A percentile compares a stretch with the other conserved stretches of the same genome.
Evolutionary conservation across 805 yeast genomes (phyloP).

Genomic region (Starmera dryadoides): DNA sequence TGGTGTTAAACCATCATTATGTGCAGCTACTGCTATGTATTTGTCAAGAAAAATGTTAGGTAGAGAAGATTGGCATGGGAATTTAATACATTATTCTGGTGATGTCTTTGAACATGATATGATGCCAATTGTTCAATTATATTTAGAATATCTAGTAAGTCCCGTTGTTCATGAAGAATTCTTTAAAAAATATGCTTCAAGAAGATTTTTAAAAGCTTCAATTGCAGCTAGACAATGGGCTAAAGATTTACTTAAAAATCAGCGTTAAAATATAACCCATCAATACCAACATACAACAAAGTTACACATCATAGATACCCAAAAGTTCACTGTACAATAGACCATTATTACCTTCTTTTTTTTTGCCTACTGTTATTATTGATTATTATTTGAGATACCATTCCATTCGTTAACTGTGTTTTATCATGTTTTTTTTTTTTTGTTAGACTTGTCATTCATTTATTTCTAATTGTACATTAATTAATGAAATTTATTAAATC

Average conservation of each 20-base stretch:
- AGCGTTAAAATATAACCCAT: too few relatives aligned
- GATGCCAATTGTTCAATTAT: constrained; percentile 62
- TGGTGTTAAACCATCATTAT: constrained; percentile 70
- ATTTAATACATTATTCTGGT: constrained; percentile 85
- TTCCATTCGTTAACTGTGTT: too few relatives aligned
- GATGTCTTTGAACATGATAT: constrained; percentile 74
- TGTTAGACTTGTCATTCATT: too few relatives aligned
- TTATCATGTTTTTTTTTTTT: too few relatives aligned
- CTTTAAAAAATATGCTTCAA: constrained; percentile 86
- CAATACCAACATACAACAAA: too few relatives aligned
- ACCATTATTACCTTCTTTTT: not conserved
- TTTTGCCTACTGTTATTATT: too few relatives aligned
- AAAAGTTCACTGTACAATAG: too few relatives aligned
- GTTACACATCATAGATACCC: too few relatives aligned
- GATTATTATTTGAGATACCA: too few relatives aligned
- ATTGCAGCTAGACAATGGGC: constrained; percentile 82
- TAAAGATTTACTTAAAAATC: constrained; percentile 34
- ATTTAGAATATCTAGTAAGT: constrained; percentile 67
- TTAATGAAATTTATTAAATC: too few relatives aligned
- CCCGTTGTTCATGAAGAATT: constrained; percentile 90
- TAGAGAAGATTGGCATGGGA: constrained; percentile 72
- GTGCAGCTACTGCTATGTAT: constrained; percentile 89
- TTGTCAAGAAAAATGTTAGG: constrained; percentile 73
- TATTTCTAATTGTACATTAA: too few relatives aligned
- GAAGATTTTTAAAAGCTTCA: constrained; percentile 82